These are phyloP conservation scores for Colletotrichum nymphaeae DNA, from an alignment of 2,329 filamentous ascomycete genomes.

Conservation along the genomic window DNA sequence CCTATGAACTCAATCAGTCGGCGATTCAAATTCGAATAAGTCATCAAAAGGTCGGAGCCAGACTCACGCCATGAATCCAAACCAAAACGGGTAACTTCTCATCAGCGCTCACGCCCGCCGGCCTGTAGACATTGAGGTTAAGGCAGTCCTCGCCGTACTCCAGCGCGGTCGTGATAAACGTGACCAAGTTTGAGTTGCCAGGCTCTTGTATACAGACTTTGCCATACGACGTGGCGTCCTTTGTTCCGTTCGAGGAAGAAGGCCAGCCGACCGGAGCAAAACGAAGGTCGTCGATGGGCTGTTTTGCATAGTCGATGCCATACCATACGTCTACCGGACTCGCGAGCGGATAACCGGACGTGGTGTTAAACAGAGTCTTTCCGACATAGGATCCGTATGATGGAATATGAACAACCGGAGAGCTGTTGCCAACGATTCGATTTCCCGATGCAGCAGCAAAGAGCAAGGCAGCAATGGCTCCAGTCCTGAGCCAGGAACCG, in stretches of 20 bases:
- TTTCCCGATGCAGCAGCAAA: background rate
- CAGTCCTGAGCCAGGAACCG: background rate
- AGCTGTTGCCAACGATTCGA: background rate
- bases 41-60: background rate
- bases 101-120: background rate
- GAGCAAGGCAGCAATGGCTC: background rate
- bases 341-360: constrained; percentile 14
- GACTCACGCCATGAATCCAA: constrained; percentile 34
- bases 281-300: constrained; percentile 1
- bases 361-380: constrained; percentile 4
- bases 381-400: constrained; percentile 9
- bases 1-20: background rate
- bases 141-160: constrained; percentile 30
- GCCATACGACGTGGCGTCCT: background rate
- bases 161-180: background rate
- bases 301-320: constrained; percentile 13
- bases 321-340: constrained; percentile 19
- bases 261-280: constrained; percentile 2
- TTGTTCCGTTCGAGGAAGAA: constrained; percentile 1
- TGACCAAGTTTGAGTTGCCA: constrained; percentile 14
- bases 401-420: background rate
- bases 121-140: constrained; percentile 29
- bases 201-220: constrained; percentile 25
- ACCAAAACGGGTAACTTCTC: constrained; percentile 36
- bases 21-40: background rate